These are phyloP conservation scores for Vitis hybrid DNA, from an alignment of 177 flowering plant genomes.

Conservation along the genomic window DNA sequence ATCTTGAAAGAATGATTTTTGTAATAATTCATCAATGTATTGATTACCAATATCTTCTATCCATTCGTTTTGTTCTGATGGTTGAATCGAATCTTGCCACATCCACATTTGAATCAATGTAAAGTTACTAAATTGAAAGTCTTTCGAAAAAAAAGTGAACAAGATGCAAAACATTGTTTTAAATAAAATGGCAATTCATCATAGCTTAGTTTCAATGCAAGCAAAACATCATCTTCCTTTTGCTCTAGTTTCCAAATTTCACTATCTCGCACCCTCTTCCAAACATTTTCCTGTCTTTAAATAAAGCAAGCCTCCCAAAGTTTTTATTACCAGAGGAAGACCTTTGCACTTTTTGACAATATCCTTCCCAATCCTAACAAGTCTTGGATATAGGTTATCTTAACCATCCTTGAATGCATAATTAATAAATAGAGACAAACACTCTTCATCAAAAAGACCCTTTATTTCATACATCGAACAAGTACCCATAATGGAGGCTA, in stretches of 20 bases:
- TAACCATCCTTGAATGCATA: neutral
- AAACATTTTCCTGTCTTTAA: neutral
- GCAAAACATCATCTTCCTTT: neutral
- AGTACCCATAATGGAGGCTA: neutral
- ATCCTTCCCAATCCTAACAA: neutral
- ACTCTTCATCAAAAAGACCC: neutral
- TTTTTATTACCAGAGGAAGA: slow-evolving; percentile 1
- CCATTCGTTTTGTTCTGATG: neutral
- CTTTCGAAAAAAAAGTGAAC: slow-evolving; percentile 1
- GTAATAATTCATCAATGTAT: neutral
- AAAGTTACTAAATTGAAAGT: neutral
- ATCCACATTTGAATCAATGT: neutral
- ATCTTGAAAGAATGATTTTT: neutral
- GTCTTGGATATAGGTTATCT: neutral
- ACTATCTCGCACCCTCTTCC: neutral
- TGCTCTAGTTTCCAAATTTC: neutral
- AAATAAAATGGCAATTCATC: neutral
- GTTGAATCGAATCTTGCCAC: too few relatives aligned
- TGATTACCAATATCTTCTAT: neutral
- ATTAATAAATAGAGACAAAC: slow-evolving; percentile 3
- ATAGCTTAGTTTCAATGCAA: slow-evolving; percentile 1
- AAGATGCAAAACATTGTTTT: neutral
- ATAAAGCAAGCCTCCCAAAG: neutral
- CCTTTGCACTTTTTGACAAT: neutral
- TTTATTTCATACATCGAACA: neutral